Evolutionary conservation across 1,284 basidiomycete genomes (phyloP).

Genomic region (Puccinia hordei): DNA sequence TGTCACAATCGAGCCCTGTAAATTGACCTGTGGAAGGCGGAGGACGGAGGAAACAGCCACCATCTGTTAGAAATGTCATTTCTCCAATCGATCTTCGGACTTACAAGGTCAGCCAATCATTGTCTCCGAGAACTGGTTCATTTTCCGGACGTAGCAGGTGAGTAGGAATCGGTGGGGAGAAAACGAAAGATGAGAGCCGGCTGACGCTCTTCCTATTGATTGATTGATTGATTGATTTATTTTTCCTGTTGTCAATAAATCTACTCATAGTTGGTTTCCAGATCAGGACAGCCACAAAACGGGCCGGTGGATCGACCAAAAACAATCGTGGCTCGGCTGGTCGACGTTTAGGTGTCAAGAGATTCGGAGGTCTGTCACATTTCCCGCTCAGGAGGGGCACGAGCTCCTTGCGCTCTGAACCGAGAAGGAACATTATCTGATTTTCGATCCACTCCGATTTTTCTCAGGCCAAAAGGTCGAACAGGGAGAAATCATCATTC

Average conservation of each 20-base stretch:
- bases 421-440: not conserved
- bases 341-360: conserved; percentile 86
- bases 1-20: too few relatives aligned
- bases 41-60: too few relatives aligned
- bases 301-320: conserved; percentile 84
- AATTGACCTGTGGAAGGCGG: too few relatives aligned
- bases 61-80: too few relatives aligned
- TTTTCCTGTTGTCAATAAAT: not conserved
- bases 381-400: not conserved
- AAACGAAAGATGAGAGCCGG: not conserved
- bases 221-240: too few relatives aligned
- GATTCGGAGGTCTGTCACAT: conserved; percentile 83
- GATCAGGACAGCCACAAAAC: conserved; percentile 87
- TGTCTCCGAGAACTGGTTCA: not conserved
- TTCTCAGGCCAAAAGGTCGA: conserved; percentile 76
- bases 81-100: conserved; percentile 27
- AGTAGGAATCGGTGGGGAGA: not conserved
- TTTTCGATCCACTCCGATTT: not conserved
- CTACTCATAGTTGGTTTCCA: conserved; percentile 59
- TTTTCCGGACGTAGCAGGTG: not conserved
- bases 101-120: not conserved
- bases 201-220: not conserved
- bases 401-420: too few relatives aligned
- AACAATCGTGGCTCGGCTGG: conserved; percentile 89
- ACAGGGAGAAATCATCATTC: conserved; percentile 88